Base-by-base conservation (phyloP, 805 yeast species). In the Metschnikowia dekortorum region DNA sequence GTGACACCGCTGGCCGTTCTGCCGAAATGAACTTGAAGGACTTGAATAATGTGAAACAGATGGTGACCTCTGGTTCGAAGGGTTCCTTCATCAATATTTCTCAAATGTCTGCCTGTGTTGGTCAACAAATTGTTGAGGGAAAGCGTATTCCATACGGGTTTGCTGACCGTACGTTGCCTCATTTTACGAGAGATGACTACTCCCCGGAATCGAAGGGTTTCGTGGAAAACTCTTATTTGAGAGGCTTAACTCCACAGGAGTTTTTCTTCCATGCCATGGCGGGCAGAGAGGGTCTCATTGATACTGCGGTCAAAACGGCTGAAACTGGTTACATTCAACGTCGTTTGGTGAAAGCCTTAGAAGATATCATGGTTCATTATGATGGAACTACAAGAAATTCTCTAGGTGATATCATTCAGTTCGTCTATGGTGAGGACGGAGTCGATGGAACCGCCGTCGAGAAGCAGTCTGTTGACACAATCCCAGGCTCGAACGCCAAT, bases 61-160 rank as follows among this genome's bases (percentile, higher is more conserved):
- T 94, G 99, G 99, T 94, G 46, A 86, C 92, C 57, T 94, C 99
- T 11, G 99, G 99, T 64, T 94, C 99, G 32, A 94, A 94, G 73
- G 99, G 99, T 78, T 94, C 99, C 13, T 94, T 92, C 70, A 94
- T 94, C 70, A 94, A 94, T 69, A 94, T 94, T 68, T 96, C 99
- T 26, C 98, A 91, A 75, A 94, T 94, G 99, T 90, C 97, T 38
- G 99, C 99, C 9, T 94, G 99, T 86, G 99, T 94, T 30, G 99
- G 99, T 62, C 99, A 94, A 72, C 99, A 94, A 69, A 94, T 96
- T 73, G 99, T 94, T 42, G 99, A 94, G 75, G 99, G 99, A 82
- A 94, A 89, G 70, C 96, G 99, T 81, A 92, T 94, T 74, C 95
- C 97, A 26, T 94, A 88, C 61, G 99, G 99, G 40, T 94, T 94